Evolutionary conservation across 148 eudicot genomes (phyloP), one percentile per base, ranked within the genome.

Genomic region (Vaccinium macrocarpon): DNA sequence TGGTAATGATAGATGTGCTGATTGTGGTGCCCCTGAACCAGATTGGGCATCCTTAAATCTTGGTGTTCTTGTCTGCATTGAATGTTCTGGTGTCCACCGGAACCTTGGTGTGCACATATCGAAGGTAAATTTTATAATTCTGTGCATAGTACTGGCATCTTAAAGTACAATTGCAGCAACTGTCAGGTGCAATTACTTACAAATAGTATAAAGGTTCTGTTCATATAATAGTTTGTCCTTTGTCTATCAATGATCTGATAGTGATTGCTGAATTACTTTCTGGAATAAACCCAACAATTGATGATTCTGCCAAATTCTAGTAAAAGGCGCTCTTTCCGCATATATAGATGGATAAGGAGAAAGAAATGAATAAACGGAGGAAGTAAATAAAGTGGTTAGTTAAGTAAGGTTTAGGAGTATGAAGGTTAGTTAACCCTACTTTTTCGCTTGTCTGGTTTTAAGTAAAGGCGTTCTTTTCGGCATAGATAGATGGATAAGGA

Each of bases 1-100:
- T 84, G 99, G 99, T 61, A 97, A 97, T 87, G 96, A 93, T 51
- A 97, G 87, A 85, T 97, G 99, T 87, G 97, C 99, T 80, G 99
- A 97, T 91, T 97, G 99, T 88, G 97, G 99, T 83, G 95, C 97
- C 66, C 90, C 95, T 70, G 99, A 97, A 87, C 99, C 99, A 12
- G 99, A 97, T 87, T 97, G 99, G 99, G 99, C 99, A 81, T 97
- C 98, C 87, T 93, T 97, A 86, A 97, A 97, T 90, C 89, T 97
- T 35, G 99, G 99, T 25, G 94, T 97, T 81, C 97, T 97, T 88
- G 95, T 97, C 71, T 97, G 99, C 93, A 97, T 97, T 61, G 99
- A 97, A 85, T 97, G 99, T 91, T 97, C 99, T 38, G 99, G 99
- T 76, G 99, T 97, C 64, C 99, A 97, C 88, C 97, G 99, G 81